Evolutionary conservation across 768 basidiomycete genomes (phyloP), one percentile per base, ranked within the genome.

Genomic region (Podaxis sp.): DNA sequence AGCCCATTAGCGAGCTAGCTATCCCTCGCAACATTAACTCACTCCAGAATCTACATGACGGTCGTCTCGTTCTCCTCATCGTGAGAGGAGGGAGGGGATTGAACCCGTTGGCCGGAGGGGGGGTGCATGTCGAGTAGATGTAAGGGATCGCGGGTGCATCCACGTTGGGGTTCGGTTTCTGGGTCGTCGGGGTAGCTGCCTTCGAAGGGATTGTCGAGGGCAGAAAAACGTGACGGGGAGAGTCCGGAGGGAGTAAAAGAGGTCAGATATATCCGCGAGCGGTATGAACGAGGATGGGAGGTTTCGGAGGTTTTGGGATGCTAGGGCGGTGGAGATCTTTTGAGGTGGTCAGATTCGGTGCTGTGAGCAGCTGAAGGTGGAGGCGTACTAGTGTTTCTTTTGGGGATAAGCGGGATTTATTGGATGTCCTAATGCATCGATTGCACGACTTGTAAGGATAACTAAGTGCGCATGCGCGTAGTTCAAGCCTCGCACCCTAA

Each of bases 71-170:
- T 29, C 12, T 51, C 36, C 60, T 67, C 27, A 67, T 67, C 55
- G 33, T 51, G 17, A 33, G 55, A 29, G 8, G 66, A 59, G 8
- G 65, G 8, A 33, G 29, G 8, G 29, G 29, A 33, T 9, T 33
- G 57, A 7, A 64, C 67, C 87, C 87, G 90, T 49, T 82, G 80
- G 1, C 80, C 82, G 7, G 91, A 73, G 1, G 92, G 91, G 1
- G 91, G 77, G 69, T 81, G 88, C 1, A 80, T 75, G 65, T 91
- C 90, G 9, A 92, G 67, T 1, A 91, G 74, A 19, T 77, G 77
- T 38, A 92, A 75, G 64, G 86, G 83, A 33, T 83, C 77, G 64
- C 84, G 79, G 2, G 86, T 74, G 67, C 80, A 82, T n/a, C 76
- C 72, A 57, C 68, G 72, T 4, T 79, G 74, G 15, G 71, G 59